Conservation (phyloP, 2,329 filamentous ascomycete species). For the Beauveria asiatica region DNA sequence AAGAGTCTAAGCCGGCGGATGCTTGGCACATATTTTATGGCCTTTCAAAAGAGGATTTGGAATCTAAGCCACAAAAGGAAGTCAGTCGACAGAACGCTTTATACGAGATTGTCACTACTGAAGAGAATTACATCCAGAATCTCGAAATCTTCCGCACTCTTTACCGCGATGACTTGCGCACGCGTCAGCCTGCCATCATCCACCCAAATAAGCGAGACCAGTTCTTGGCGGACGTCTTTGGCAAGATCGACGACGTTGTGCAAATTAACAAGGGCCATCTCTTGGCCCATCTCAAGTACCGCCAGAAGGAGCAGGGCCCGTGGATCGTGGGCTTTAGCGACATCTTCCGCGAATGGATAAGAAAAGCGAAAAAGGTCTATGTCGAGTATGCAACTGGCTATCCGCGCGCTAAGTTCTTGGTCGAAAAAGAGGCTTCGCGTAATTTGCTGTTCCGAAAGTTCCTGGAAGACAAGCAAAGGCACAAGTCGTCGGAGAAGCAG, state of each 20-base stretch:
- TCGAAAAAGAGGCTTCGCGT: constrained; percentile 74
- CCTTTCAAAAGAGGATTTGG: constrained; percentile 67
- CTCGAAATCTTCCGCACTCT: constrained; percentile 77
- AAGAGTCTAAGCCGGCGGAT: constrained; percentile 56
- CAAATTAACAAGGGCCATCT: constrained; percentile 89
- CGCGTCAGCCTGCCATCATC: constrained; percentile 71
- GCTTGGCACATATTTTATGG: constrained; percentile 91
- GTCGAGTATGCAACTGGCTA: constrained; percentile 87
- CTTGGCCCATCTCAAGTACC: constrained; percentile 87
- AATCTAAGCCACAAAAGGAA: constrained; percentile 71
- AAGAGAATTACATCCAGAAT: constrained; percentile 85
- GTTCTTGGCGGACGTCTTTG: constrained; percentile 82
- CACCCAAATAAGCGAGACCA: constrained; percentile 66
- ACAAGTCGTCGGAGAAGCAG: constrained; percentile 72
- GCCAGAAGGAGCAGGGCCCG: constrained; percentile 92
- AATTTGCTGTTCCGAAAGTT: constrained; percentile 85
- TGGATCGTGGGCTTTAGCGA: constrained; percentile 94
- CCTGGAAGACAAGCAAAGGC: constrained; percentile 67
- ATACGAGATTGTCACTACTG: constrained; percentile 89
- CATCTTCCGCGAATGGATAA: constrained; percentile 96
- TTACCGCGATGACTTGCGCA: constrained; percentile 72
- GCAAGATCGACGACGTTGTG: constrained; percentile 80
- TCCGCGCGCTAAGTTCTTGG: constrained; percentile 71
- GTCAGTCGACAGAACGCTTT: constrained; percentile 87
- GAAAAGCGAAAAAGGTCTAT: constrained; percentile 82